phyloP scores from a whole-genome alignment of 73 alveolate species.

The Paramecium bursaria region DNA sequence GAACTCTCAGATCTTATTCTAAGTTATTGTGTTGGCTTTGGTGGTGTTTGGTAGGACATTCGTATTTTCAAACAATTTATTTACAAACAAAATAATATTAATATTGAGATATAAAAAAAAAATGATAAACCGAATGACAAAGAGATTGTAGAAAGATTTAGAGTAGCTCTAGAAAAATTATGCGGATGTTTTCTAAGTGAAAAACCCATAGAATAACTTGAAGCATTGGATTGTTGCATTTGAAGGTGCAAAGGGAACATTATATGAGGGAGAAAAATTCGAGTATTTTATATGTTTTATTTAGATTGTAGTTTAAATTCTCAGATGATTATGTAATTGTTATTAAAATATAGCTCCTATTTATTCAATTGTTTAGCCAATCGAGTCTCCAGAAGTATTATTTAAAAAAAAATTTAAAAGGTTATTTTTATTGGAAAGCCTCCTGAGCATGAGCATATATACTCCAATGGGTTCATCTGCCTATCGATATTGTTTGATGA shows the following conservation, averaged over 20 bases:
- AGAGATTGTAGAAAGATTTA: slow-evolving; percentile 90
- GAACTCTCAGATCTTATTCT: no score
- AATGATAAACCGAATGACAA: slow-evolving; percentile 83
- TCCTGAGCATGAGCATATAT: slow-evolving; percentile 97
- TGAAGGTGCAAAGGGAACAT: slow-evolving; percentile 93
- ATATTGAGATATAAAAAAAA: no score
- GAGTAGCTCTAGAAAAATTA: slow-evolving; percentile 84
- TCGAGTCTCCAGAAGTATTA: slow-evolving; percentile 96
- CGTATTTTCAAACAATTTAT: no score
- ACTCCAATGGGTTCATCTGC: slow-evolving; percentile 97
- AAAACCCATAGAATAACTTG: slow-evolving; percentile 77
- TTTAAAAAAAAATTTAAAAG: neutral
- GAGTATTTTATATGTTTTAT: slow-evolving; percentile 36
- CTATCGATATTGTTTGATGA: slow-evolving; percentile 90
- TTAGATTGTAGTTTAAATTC: slow-evolving; percentile 91
- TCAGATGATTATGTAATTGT: slow-evolving; percentile 74
- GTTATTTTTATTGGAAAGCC: slow-evolving; percentile 89
- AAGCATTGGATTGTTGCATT: slow-evolving; percentile 88
- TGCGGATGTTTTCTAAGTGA: slow-evolving; percentile 78
- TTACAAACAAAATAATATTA: no score
- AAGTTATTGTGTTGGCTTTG: no score
- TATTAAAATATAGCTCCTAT: slow-evolving; percentile 22
- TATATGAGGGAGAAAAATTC: slow-evolving; percentile 90
- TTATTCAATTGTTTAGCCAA: slow-evolving; percentile 82
- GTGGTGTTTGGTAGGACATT: no score